Conservation (phyloP, 176 grass and related monocot genomes). For the Triticum monococcum region DNA sequence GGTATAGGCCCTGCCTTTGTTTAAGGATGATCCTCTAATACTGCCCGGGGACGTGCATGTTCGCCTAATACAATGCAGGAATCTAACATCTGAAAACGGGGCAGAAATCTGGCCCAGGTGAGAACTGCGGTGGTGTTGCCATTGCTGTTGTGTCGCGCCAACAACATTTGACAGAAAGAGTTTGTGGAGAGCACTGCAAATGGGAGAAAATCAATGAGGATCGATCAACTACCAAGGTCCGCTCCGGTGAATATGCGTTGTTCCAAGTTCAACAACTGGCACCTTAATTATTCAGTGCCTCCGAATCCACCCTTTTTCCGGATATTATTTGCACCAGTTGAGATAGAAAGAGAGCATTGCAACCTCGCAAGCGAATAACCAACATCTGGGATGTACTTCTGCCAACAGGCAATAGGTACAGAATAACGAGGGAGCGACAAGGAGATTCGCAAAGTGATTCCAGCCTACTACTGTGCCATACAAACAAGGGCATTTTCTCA, state of each 20-base stretch:
- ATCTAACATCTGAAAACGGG: too few relatives aligned
- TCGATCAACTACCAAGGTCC: not conserved
- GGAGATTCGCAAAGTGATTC: not conserved
- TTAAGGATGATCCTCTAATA: too few relatives aligned
- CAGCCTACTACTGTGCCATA: not conserved
- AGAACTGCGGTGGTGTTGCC: too few relatives aligned
- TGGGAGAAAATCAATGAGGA: too few relatives aligned
- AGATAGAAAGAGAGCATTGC: not conserved
- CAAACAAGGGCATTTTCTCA: not conserved
- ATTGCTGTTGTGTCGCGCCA: too few relatives aligned
- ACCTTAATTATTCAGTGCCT: not conserved
- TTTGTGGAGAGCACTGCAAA: too few relatives aligned
- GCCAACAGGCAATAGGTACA: not conserved
- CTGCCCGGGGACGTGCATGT: too few relatives aligned
- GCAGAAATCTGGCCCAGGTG: too few relatives aligned
- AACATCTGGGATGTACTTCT: slow-evolving; percentile 3
- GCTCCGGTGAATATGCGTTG: not conserved
- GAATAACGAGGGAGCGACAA: not conserved
- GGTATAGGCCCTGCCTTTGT: too few relatives aligned
- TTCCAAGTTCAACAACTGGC: not conserved
- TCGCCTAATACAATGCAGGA: too few relatives aligned
- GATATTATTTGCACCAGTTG: not conserved
- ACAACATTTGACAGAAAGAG: too few relatives aligned
- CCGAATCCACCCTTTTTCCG: not conserved
- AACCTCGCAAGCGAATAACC: not conserved